phyloP scores from a whole-genome alignment of 768 basidiomycete genomes.

The Cubamyces sp. region DNA sequence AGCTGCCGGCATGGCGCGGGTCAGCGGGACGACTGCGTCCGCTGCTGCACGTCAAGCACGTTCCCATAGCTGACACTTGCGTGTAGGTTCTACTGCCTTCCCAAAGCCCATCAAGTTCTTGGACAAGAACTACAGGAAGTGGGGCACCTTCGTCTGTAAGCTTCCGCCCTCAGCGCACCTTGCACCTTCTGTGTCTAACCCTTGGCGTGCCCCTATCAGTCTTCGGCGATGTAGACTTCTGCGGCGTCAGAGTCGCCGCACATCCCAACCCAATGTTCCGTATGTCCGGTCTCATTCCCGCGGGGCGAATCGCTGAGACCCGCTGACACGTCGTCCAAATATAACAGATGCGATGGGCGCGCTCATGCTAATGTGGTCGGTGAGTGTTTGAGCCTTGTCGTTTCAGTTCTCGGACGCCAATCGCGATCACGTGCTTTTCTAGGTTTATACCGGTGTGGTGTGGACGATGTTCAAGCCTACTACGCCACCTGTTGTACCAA shows the following conservation, averaged over 20 bases:
- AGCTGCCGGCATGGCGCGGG: conserved; percentile 24
- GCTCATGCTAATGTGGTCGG: conserved; percentile 17
- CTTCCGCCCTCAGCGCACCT: not conserved
- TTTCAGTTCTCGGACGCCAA: conserved; percentile 6
- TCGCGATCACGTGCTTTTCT: not conserved
- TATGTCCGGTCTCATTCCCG: conserved; percentile 16
- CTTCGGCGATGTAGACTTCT: conserved; percentile 27
- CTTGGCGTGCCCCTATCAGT: conserved; percentile 6
- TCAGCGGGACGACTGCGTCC: not conserved
- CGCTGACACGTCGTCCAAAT: not conserved
- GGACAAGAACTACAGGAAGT: conserved; percentile 25
- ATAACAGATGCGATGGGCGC: conserved; percentile 16
- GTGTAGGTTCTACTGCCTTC: conserved; percentile 27
- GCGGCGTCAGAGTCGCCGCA: conserved; percentile 25
- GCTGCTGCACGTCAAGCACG: not conserved
- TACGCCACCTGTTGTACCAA: conserved; percentile 31
- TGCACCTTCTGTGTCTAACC: not conserved
- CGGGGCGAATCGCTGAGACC: not conserved
- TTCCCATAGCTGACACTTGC: not conserved
- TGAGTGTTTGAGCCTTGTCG: not conserved
- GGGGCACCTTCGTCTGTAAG: conserved; percentile 22
- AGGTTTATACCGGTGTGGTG: conserved; percentile 17
- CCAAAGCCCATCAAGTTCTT: conserved; percentile 27
- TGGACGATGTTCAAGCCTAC: conserved; percentile 32
- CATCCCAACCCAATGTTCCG: conserved; percentile 35